A percentile compares a stretch with the other conserved stretches of the same genome.
Conservation (phyloP, 2,329 filamentous ascomycete genomes). For the Zymoseptoria brevis region DNA sequence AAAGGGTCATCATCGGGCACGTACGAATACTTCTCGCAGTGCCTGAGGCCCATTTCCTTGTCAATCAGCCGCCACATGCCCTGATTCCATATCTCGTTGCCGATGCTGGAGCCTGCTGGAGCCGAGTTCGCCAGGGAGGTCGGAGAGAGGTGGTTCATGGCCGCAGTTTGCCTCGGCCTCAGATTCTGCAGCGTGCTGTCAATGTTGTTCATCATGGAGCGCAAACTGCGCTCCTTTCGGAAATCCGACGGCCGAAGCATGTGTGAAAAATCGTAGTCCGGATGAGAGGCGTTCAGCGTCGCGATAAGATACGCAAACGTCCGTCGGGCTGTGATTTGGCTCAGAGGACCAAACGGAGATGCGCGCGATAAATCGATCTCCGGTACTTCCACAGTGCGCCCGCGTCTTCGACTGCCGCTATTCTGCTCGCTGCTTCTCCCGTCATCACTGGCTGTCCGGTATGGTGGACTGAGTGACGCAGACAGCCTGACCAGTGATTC, state of each 20-base stretch:
- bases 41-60: constrained; percentile 84
- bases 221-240: constrained; percentile 70
- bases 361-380: constrained; percentile 65
- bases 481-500: constrained; percentile 79
- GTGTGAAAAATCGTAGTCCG: constrained; percentile 95
- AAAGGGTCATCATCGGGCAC: constrained; percentile 84
- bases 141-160: constrained; percentile 22
- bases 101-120: constrained; percentile 15
- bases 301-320: constrained; percentile 96
- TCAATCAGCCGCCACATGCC: constrained; percentile 89
- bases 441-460: constrained; percentile 33
- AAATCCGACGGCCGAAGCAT: constrained; percentile 85
- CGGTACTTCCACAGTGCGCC: constrained; percentile 24
- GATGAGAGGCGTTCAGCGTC: constrained; percentile 89
- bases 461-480: constrained; percentile 76
- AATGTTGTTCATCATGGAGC: constrained; percentile 75
- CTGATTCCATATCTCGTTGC: constrained; percentile 61
- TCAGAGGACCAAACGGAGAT: constrained; percentile 85
- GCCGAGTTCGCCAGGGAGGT: constrained; percentile 20
- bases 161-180: constrained; percentile 46
- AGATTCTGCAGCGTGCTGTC: constrained; percentile 84
- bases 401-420: constrained; percentile 29
- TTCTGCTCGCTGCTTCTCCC: constrained; percentile 14
- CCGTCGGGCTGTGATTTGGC: constrained; percentile 77
- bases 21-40: constrained; percentile 86